phyloP scores from a whole-genome alignment of 2,329 filamentous ascomycete species.

The Alternaria dauci region DNA sequence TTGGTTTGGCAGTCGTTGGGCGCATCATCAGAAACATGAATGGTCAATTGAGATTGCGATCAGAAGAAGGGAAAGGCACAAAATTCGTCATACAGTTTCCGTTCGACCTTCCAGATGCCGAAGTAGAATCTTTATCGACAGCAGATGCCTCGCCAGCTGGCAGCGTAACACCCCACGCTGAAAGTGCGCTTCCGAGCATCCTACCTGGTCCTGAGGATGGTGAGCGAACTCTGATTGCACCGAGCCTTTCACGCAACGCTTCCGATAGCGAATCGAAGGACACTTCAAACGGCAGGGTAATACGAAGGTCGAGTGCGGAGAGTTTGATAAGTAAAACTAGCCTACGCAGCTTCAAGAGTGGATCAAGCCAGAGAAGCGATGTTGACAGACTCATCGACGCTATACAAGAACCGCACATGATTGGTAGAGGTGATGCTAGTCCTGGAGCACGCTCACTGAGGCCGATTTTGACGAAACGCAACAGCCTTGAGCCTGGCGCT shows the following conservation, averaged over 20 bases:
- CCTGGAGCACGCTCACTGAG: conserved; percentile 34
- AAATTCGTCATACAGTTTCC: conserved; percentile 82
- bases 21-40: conserved; percentile 90
- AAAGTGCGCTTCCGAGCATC: conserved; percentile 2
- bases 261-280: conserved; percentile 21
- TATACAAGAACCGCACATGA: conserved; percentile 66
- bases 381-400: conserved; percentile 76
- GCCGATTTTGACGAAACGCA: conserved; percentile 38
- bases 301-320: conserved; percentile 50
- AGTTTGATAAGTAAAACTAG: conserved; percentile 62
- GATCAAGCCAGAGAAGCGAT: conserved; percentile 64
- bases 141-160: conserved; percentile 25
- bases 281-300: background rate
- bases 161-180: conserved; percentile 32
- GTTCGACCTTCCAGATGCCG: conserved; percentile 69
- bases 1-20: conserved; percentile 88
- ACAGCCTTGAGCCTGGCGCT: conserved; percentile 30
- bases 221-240: conserved; percentile 69
- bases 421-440: conserved; percentile 31
- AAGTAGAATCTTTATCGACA: conserved; percentile 7
- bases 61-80: conserved; percentile 81
- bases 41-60: conserved; percentile 84
- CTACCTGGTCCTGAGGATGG: conserved; percentile 41
- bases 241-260: conserved; percentile 34
- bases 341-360: conserved; percentile 57